Conservation (phyloP, 495 filamentous ascomycete species). For the Trichoderma asperelloides region DNA sequence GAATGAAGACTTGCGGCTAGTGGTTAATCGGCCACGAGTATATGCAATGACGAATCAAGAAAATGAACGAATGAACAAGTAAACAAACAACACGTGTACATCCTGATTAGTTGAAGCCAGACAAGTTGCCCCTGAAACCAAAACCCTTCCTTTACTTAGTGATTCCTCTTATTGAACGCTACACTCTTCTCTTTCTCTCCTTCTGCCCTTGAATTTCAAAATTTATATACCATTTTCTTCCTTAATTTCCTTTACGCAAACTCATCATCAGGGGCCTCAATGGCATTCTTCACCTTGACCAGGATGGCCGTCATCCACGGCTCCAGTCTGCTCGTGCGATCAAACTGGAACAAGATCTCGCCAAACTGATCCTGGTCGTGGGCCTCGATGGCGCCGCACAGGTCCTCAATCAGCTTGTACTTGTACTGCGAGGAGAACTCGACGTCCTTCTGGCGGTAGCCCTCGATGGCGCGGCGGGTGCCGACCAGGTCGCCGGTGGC, state of each 20-base stretch:
- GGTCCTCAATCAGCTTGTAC: conserved; percentile 66
- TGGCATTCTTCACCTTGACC: conserved; percentile 69
- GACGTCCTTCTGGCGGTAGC: conserved; percentile 73
- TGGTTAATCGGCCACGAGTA: too few relatives aligned
- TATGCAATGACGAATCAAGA: background rate
- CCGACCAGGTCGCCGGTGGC: conserved; percentile 69
- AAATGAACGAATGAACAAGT: background rate
- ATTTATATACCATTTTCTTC: background rate
- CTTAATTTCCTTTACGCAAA: conserved; percentile 27
- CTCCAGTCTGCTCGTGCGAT: conserved; percentile 84
- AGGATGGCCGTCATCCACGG: conserved; percentile 92
- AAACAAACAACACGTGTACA: background rate
- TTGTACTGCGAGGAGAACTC: conserved; percentile 67
- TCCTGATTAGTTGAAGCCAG: background rate
- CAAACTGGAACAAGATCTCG: conserved; percentile 77
- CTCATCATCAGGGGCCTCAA: conserved; percentile 62
- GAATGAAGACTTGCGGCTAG: too few relatives aligned
- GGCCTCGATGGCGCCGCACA: conserved; percentile 59
- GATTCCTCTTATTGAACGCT: background rate
- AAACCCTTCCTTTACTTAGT: background rate
- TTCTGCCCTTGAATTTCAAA: background rate
- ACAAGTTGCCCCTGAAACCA: background rate
- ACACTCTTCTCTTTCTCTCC: background rate
- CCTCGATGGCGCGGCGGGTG: conserved; percentile 65
- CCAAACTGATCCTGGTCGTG: conserved; percentile 72